Evolutionary conservation across 495 filamentous ascomycete genomes (phyloP), one percentile per base, ranked within the genome.

Genomic region (Aspergillus sparsus): DNA sequence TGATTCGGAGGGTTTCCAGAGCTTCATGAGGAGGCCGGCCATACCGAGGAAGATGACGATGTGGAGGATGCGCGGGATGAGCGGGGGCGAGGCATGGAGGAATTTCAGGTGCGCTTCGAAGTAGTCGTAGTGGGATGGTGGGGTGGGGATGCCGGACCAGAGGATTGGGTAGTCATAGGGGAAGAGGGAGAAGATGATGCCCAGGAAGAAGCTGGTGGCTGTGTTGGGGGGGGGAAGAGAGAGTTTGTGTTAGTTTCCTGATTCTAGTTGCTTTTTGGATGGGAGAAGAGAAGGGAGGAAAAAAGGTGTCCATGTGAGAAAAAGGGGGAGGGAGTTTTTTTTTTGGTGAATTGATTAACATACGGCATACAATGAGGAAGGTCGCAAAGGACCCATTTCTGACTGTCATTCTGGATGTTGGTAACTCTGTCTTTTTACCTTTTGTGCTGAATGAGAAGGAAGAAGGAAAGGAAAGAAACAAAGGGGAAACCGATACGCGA

Each of bases 101-200:
- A 95, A 89, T 46, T 82, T 83, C 21, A 98, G 87, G 80, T 98
- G 94, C 15, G 82, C 80, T 77, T 98, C 93, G 35, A 96, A 82
- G 68, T 89, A 84, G 72, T 87, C 82, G 71, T 86, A 89, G 82
- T 89, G 90, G n/a, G 80, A 71, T 13, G 77, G 63, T 9, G 84
- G 78, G 37, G 88, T 84, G 0, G 82, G 79, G 49, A 79, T 78
- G 6, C 85, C 83, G 35, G 89, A 88, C 94, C 94, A 98, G 37
- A 98, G 90, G 59, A 97, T 88, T 51, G 93, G 91, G 81, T 93
- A 97, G 84, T 98, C 94, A 82, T 97, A 98, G 59, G 95, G 91
- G 78, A 97, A 95, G 65, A 87, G 84, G 71, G 92, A 91, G 87
- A 98, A 98, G 76, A 98, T 88, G 71, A 98, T 94, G 66, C 94